Conservation (phyloP, 495 filamentous ascomycete species). For the Aspergillus nanangensis region DNA sequence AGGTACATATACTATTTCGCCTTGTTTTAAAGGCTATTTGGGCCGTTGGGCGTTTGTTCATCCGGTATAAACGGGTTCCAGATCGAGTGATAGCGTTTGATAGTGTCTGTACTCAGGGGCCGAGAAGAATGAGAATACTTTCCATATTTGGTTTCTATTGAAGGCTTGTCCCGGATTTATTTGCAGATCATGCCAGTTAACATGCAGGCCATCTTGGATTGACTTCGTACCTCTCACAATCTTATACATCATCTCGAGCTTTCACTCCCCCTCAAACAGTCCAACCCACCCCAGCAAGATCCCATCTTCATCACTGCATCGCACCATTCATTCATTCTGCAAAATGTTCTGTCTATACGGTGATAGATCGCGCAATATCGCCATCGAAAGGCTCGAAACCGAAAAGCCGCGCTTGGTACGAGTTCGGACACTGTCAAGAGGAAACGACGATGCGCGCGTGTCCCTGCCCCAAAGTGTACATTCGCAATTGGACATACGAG, state of each 20-base stretch:
- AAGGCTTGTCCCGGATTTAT: no score
- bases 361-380: constrained; percentile 6
- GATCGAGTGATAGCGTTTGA: no score
- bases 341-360: constrained; percentile 7
- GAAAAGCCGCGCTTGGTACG: constrained; percentile 13
- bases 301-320: background rate
- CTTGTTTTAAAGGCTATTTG: no score
- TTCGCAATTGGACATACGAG: background rate
- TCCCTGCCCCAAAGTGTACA: constrained; percentile 8
- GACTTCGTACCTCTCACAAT: background rate
- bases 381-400: constrained; percentile 9
- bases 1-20: no score
- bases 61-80: no score
- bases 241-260: background rate
- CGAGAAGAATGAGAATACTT: no score
- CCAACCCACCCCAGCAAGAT: background rate
- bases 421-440: constrained; percentile 6
- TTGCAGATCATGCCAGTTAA: no score
- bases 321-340: background rate
- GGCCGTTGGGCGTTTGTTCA: no score
- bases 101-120: no score
- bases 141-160: no score
- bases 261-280: background rate
- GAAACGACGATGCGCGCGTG: background rate
- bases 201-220: background rate